Evolutionary conservation across 139 green algal species (phyloP).

Genomic region (Micractinium sp.): DNA sequence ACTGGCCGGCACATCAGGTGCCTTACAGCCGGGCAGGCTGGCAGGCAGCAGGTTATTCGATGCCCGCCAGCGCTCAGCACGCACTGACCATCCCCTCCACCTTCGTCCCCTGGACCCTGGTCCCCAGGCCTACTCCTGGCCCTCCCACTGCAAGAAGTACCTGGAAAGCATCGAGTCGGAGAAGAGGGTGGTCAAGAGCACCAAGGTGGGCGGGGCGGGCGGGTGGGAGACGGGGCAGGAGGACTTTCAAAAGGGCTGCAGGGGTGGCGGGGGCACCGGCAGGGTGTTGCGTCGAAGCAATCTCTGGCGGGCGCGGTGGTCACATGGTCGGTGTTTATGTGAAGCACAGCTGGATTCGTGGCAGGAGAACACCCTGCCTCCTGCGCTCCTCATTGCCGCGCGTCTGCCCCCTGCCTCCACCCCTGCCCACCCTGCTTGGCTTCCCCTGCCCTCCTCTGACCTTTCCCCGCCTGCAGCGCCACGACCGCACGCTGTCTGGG

Average conservation of each 20-base stretch:
- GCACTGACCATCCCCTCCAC: not conserved
- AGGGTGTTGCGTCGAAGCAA: too few relatives aligned
- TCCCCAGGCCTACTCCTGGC: conserved; percentile 83
- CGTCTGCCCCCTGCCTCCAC: not conserved
- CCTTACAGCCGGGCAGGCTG: too few relatives aligned
- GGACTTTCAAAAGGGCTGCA: not conserved
- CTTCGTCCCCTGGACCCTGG: not conserved
- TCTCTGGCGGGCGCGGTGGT: too few relatives aligned
- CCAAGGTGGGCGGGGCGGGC: conserved; percentile 11
- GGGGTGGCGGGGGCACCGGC: too few relatives aligned
- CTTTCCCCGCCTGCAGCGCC: conserved; percentile 21
- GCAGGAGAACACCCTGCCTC: too few relatives aligned
- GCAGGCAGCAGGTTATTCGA: not conserved
- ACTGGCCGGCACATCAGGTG: too few relatives aligned
- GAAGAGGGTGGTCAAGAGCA: conserved; percentile 40
- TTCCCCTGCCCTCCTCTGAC: too few relatives aligned
- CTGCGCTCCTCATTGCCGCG: too few relatives aligned
- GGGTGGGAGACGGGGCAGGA: not conserved
- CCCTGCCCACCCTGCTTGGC: not conserved
- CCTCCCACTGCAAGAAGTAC: conserved; percentile 83
- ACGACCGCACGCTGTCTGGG: conserved; percentile 46
- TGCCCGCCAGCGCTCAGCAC: not conserved
- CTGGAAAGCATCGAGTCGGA: conserved; percentile 73
- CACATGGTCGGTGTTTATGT: too few relatives aligned
- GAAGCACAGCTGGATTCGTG: too few relatives aligned